Evolutionary conservation across 148 eudicot genomes (phyloP).

Genomic region (Silene uniflora): DNA sequence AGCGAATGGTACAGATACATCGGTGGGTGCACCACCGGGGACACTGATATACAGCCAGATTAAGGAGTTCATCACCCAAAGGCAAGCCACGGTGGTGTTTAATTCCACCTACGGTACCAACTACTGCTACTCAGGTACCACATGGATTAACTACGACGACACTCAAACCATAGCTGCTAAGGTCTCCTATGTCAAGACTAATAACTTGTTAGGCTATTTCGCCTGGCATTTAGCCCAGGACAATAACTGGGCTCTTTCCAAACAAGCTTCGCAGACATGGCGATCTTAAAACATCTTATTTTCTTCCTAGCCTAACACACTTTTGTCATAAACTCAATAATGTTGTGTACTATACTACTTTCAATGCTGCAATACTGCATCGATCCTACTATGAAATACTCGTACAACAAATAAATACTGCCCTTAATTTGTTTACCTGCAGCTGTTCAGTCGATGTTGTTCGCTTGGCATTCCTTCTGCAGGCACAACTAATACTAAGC

Average conservation of each 20-base stretch:
- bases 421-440: too few relatives aligned
- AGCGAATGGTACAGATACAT: slow-evolving; percentile 21
- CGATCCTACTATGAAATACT: not conserved
- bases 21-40: slow-evolving; percentile 13
- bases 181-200: slow-evolving; percentile 41
- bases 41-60: slow-evolving; percentile 22
- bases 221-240: slow-evolving; percentile 52
- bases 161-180: slow-evolving; percentile 29
- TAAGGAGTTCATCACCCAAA: slow-evolving; percentile 20
- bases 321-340: not conserved
- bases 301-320: not conserved
- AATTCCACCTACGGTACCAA: slow-evolving; percentile 29
- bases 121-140: slow-evolving; percentile 46
- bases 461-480: too few relatives aligned
- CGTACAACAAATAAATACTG: too few relatives aligned
- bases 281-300: not conserved
- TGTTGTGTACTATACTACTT: not conserved
- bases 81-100: slow-evolving; percentile 24
- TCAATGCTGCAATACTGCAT: not conserved
- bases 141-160: slow-evolving; percentile 65
- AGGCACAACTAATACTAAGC: too few relatives aligned
- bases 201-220: slow-evolving; percentile 46
- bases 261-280: slow-evolving; percentile 12
- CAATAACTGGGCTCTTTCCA: slow-evolving; percentile 43
- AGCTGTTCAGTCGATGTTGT: too few relatives aligned